A percentile compares a stretch with the other conserved stretches of the same genome.
phyloP scores from a whole-genome alignment of 768 basidiomycete genomes.

The Pholiota molesta region DNA sequence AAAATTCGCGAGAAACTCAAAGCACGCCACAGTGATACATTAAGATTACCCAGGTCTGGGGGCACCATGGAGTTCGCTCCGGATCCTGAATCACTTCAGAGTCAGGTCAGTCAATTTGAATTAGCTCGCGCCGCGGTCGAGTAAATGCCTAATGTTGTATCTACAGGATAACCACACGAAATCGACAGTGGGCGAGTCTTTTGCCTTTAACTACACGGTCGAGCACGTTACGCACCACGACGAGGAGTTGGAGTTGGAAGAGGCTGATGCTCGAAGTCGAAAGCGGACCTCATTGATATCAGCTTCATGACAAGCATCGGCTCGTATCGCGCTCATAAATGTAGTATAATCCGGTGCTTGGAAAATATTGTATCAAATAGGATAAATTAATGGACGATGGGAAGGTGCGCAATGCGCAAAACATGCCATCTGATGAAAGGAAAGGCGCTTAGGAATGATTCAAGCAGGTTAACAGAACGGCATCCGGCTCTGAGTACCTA shows the following conservation, averaged over 20 bases:
- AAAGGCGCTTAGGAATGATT: no score
- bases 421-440: no score
- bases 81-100: neutral
- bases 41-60: neutral
- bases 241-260: conserved; percentile 3
- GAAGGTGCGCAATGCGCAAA: no score
- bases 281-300: neutral
- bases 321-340: no score
- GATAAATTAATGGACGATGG: no score
- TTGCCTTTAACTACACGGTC: conserved; percentile 6
- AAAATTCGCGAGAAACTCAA: conserved; percentile 5
- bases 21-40: neutral
- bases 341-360: no score
- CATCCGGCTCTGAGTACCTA: no score
- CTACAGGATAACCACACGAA: neutral
- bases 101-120: neutral
- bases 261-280: neutral
- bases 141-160: neutral
- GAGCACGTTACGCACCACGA: conserved; percentile 7
- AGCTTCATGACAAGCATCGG: neutral
- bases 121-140: neutral
- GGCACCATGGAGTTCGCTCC: neutral
- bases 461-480: no score
- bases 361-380: no score
- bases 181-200: neutral